Conservation (phyloP, 2,329 filamentous ascomycete genomes). For the Tolypocladium tropicale region DNA sequence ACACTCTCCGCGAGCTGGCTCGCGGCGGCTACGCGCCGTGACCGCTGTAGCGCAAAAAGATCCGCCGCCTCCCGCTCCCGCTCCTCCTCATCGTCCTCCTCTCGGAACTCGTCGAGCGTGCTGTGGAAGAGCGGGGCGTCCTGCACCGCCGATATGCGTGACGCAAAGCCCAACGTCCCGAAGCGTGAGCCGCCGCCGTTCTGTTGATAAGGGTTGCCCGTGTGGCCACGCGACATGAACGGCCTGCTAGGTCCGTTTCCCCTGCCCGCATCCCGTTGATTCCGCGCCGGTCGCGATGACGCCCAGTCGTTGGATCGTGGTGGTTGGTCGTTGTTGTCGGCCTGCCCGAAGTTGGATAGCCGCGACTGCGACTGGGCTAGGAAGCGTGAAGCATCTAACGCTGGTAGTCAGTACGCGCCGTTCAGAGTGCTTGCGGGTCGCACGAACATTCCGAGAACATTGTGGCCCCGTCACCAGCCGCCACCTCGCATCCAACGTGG, state of each 20-base stretch:
- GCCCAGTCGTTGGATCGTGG: conserved; percentile 20
- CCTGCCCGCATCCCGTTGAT: conserved; percentile 20
- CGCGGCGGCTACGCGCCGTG: conserved; percentile 76
- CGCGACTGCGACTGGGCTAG: conserved; percentile 93
- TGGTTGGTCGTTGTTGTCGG: conserved; percentile 32
- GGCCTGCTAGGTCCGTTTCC: conserved; percentile 25
- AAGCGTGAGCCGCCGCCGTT: conserved; percentile 61
- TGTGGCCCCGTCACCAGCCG: conserved; percentile 20
- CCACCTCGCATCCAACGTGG: conserved; percentile 17
- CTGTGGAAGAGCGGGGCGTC: conserved; percentile 94
- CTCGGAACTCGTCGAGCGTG: conserved; percentile 77
- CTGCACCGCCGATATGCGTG: conserved; percentile 59
- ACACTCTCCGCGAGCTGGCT: conserved; percentile 78
- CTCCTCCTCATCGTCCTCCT: conserved; percentile 89
- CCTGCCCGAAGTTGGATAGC: conserved; percentile 59
- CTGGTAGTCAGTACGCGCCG: conserved; percentile 8
- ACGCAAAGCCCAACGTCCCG: conserved; percentile 64
- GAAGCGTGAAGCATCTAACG: conserved; percentile 85
- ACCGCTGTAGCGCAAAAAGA: conserved; percentile 82
- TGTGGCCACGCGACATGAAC: conserved; percentile 33
- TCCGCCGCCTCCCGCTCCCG: conserved; percentile 88
- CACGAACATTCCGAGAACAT: conserved; percentile 73
- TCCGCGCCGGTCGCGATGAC: conserved; percentile 21
- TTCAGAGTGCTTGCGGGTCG: not conserved
- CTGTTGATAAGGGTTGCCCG: conserved; percentile 75